phyloP scores from a whole-genome alignment of 1,139 yeast genomes.

The Candida buenavistaensis region DNA sequence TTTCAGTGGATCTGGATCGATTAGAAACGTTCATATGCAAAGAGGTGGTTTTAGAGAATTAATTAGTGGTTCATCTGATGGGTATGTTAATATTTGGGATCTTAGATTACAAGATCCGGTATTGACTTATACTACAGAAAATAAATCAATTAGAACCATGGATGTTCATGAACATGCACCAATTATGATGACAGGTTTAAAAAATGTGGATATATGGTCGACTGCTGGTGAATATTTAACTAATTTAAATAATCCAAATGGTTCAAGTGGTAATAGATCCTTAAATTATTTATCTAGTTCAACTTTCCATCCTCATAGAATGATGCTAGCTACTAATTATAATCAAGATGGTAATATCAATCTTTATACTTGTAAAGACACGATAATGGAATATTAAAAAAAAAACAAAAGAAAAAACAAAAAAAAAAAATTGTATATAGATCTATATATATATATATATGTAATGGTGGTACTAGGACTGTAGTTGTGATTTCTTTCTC shows the following conservation, averaged over 20 bases:
- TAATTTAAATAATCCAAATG: slow-evolving; percentile 58
- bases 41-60: slow-evolving; percentile 94
- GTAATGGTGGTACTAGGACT: no score
- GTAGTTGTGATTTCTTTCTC: background rate
- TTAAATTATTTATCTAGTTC: slow-evolving; percentile 62
- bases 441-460: no score
- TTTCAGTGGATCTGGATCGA: slow-evolving; percentile 44
- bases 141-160: slow-evolving; percentile 66
- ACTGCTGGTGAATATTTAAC: slow-evolving; percentile 77
- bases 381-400: slow-evolving; percentile 35
- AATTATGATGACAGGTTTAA: slow-evolving; percentile 81
- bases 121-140: slow-evolving; percentile 55
- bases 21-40: slow-evolving; percentile 89
- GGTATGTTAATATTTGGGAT: slow-evolving; percentile 88
- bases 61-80: slow-evolving; percentile 81
- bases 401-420: no score
- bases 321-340: slow-evolving; percentile 87
- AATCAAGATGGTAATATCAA: slow-evolving; percentile 76
- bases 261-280: slow-evolving; percentile 37
- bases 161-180: slow-evolving; percentile 98
- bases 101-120: slow-evolving; percentile 75
- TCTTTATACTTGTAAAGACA: slow-evolving; percentile 52
- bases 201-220: slow-evolving; percentile 80
- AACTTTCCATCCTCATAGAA: slow-evolving; percentile 89
- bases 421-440: background rate